Base-by-base conservation (phyloP, 305 asterid species). In the Fraxinus ornus region DNA sequence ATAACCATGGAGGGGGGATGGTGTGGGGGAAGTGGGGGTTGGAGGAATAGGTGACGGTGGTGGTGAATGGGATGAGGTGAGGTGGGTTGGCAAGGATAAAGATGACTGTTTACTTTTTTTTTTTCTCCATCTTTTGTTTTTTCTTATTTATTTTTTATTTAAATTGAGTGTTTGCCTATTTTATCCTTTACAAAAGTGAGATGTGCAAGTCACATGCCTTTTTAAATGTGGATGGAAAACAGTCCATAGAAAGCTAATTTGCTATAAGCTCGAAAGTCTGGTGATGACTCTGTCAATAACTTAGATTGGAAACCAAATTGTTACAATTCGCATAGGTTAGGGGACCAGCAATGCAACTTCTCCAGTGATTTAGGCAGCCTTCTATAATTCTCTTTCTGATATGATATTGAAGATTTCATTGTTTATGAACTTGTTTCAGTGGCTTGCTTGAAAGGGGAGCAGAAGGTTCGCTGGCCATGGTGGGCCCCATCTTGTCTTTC, bases 371-470 rank as follows among this genome's bases (percentile, higher is more conserved):
- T 41, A 57, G 35, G 44, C 30, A 19, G 32, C 84, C 57, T 47
- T 39, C 39, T 10, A 19, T n/a, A n/a, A n/a, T 79, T 21, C 28
- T 28, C 55, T 37, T 73, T 66, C 17, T 75, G 57, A 39, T 39
- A 22, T 75, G 78, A 70, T 72, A 60, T 77, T 36, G 36, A 35
- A 83, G 78, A 82, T 24, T 39, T 37, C 41, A 79, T 82, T 78
- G 87, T 80, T 62, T 79, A 17, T 39, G 62, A 78, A 33, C 82
- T 33, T 90, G 81, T 70, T 78, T 75, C 71, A 95, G 99, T 95
- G 88, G 99, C 99, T 57, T 95, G 99, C 92, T 91, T 96, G 91
- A 96, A 94, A 89, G 99, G 99, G 86, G 99, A 96, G 88, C 98
- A 96, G 87, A 96, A 90, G 87, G 90, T 94, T 22, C 97, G 94